Base-by-base conservation (phyloP, 306 rosid species). In the Oxytropis ochrocephala region DNA sequence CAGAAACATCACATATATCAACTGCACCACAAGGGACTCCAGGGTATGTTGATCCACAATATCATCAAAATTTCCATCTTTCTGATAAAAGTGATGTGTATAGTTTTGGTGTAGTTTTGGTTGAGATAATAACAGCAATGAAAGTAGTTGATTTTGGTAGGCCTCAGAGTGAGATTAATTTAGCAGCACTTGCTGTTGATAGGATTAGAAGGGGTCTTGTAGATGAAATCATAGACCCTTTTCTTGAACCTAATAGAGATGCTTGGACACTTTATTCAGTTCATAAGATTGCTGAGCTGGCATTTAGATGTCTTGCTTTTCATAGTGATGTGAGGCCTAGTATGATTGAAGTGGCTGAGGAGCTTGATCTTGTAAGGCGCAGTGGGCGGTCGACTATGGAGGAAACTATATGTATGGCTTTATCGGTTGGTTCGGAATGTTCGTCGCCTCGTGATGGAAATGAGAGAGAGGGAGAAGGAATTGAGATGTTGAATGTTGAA, bases 1-100 rank as follows among this genome's bases (percentile, higher is more conserved):
- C 84, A 11, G 98, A 90, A 84, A 75, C 54, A 49, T 94, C 98
- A 3, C 91, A 91, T 78, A 77, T 94, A 79, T 94, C 98, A n/a
- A 94, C 98, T 0, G 92, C 96, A 5, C 98, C 98, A 14, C 98
- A 94, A 78, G 98, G 98, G 56, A 94, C 98, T 39, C 98, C 98
- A 0, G 98, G 98, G 49, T 94, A 94, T 49, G 92, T 94, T 16
- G 98, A 94, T 72, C 98, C 97, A 10, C 95, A 94, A 56, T 94
- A 94, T 79, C 98, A 94, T 72, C 98, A 94, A 70, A 94, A 94
- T 67, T 91, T 90, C 69, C 93, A 94, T 66, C 98, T 94, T 73
- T 87, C 98, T 0, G 98, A 94, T 78, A 94, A 82, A 69, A 94
- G 98, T 21, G 98, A 94, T 69, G 98, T 91, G 30, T 94, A 94